Conservation (phyloP, 2,329 filamentous ascomycete species). For the Mycocentrospora acerina region DNA sequence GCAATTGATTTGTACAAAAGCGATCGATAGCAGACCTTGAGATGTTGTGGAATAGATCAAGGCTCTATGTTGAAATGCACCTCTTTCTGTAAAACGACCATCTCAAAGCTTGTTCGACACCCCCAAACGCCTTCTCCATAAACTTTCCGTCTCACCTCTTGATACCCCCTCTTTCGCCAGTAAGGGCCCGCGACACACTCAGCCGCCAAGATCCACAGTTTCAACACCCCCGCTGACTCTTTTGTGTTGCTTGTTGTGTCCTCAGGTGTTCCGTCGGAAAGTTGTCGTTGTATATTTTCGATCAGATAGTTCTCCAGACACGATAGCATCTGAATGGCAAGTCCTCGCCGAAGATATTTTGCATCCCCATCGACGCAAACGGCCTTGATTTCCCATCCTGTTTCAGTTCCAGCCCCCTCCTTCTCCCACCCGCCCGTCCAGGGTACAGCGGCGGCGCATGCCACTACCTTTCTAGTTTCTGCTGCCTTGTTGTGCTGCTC, state of each 20-base stretch:
- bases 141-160: slow-evolving; percentile 13
- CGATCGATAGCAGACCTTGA: no score
- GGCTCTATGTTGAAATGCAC: no score
- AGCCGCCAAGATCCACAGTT: slow-evolving; percentile 25
- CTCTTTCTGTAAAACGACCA: slow-evolving; percentile 22
- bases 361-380: slow-evolving; percentile 22
- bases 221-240: slow-evolving; percentile 4
- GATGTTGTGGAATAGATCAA: no score
- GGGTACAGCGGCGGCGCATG: slow-evolving; percentile 22
- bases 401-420: slow-evolving; percentile 16
- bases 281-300: not conserved
- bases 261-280: not conserved
- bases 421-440: slow-evolving; percentile 26
- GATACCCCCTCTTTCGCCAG: slow-evolving; percentile 28
- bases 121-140: slow-evolving; percentile 19
- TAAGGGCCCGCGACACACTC: slow-evolving; percentile 29
- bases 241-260: not conserved
- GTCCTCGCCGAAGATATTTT: slow-evolving; percentile 18
- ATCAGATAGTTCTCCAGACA: slow-evolving; percentile 15
- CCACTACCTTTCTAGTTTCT: slow-evolving; percentile 15
- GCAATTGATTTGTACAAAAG: no score
- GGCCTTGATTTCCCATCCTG: slow-evolving; percentile 31
- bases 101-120: slow-evolving; percentile 22
- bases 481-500: not conserved
- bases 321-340: slow-evolving; percentile 15